These are phyloP conservation scores for Fragosphaeria purpurea DNA, from an alignment of 2,329 filamentous ascomycete species.

Conservation along the genomic window DNA sequence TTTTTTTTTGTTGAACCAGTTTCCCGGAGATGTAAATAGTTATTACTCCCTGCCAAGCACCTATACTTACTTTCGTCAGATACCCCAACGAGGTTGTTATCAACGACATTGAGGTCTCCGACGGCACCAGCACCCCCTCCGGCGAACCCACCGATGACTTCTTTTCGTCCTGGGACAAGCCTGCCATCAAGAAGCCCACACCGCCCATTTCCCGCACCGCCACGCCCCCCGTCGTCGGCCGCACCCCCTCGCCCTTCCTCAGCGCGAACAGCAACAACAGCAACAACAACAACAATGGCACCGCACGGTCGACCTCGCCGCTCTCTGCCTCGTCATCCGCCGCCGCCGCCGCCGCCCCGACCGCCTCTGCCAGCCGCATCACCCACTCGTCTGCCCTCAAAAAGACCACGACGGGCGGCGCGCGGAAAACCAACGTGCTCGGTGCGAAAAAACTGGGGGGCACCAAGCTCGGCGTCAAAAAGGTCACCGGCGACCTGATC, in stretches of 20 bases:
- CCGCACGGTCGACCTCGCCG: constrained; percentile 72
- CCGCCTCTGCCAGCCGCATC: constrained; percentile 58
- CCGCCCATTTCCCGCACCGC: constrained; percentile 84
- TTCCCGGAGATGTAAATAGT: too few relatives aligned
- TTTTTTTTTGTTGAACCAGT: neutral
- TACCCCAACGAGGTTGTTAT: constrained; percentile 80
- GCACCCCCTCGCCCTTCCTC: constrained; percentile 84
- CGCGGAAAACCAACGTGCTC: constrained; percentile 77
- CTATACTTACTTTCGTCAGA: constrained; percentile 32
- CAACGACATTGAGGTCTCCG: constrained; percentile 56
- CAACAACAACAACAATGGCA: constrained; percentile 56
- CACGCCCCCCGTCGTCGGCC: constrained; percentile 71
- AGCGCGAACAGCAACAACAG: constrained; percentile 61
- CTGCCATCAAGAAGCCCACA: constrained; percentile 88
- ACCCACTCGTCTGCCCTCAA: constrained; percentile 73
- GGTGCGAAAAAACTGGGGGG: constrained; percentile 61
- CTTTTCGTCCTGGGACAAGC: constrained; percentile 99
- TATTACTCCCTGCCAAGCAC: too few relatives aligned
- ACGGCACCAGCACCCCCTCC: constrained; percentile 65
- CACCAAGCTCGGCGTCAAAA: constrained; percentile 83
- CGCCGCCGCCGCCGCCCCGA: constrained; percentile 36
- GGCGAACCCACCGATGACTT: constrained; percentile 84
- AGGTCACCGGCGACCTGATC: constrained; percentile 68
- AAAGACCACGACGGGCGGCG: constrained; percentile 58
- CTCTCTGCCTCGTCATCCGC: constrained; percentile 53